These are phyloP conservation scores for Trametes gibbosa DNA, from an alignment of 768 basidiomycete species.

Conservation along the genomic window DNA sequence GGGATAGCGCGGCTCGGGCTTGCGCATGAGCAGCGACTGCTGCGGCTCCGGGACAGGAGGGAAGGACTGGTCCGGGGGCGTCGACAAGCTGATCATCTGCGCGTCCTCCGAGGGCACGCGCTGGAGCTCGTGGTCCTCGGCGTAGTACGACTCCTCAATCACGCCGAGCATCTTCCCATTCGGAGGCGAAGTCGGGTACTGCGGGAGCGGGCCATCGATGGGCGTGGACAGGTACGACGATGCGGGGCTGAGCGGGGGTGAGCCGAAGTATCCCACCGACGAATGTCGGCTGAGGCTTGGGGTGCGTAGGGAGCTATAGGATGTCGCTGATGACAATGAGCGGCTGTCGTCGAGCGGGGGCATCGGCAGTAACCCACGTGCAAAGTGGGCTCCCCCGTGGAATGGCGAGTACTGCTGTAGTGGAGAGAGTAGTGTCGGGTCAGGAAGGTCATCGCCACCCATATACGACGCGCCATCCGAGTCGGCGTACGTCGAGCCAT, in stretches of 20 bases:
- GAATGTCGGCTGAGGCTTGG: constrained; percentile 27
- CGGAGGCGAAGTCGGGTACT: not conserved
- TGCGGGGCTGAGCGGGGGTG: constrained; percentile 35
- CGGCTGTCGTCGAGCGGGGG: constrained; percentile 44
- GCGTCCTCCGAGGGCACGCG: constrained; percentile 4
- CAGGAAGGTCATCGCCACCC: constrained; percentile 28
- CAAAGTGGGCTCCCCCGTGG: constrained; percentile 32
- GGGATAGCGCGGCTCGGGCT: constrained; percentile 3
- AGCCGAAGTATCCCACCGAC: constrained; percentile 31
- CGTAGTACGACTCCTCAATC: constrained; percentile 35
- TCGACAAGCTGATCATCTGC: constrained; percentile 6
- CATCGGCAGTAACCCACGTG: constrained; percentile 31
- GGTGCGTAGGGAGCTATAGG: constrained; percentile 30
- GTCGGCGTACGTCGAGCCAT: constrained; percentile 23
- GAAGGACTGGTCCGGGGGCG: not conserved
- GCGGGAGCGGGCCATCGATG: constrained; percentile 23
- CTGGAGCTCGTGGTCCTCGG: constrained; percentile 20
- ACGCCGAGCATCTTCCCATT: constrained; percentile 30
- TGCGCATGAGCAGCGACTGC: constrained; percentile 7
- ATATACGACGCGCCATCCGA: constrained; percentile 37
- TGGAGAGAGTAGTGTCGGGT: constrained; percentile 23
- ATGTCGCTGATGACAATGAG: constrained; percentile 38
- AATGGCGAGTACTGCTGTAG: constrained; percentile 14
- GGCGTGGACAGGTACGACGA: constrained; percentile 31
- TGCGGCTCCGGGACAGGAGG: not conserved